These are phyloP conservation scores for Yarrowia yakushimensis DNA, from an alignment of 805 yeast species.

Conservation along the genomic window DNA sequence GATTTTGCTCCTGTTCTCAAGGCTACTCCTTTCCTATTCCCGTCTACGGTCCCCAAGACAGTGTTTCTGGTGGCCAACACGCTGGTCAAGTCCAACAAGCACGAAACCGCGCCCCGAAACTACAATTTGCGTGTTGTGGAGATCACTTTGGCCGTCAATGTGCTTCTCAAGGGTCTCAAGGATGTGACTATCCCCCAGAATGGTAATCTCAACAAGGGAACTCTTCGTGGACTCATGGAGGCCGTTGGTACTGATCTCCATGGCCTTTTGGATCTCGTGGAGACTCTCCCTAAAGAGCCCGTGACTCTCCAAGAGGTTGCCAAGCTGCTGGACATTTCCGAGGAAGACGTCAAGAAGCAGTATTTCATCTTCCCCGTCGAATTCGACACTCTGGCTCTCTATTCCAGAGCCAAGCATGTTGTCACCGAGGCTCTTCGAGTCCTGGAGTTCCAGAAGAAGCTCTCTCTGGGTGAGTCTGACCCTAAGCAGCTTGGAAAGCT, in stretches of 20 bases:
- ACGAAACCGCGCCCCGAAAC: constrained; percentile 65
- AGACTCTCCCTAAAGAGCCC: constrained; percentile 37
- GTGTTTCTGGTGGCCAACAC: constrained; percentile 63
- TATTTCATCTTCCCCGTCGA: constrained; percentile 57
- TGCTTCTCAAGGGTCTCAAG: constrained; percentile 43
- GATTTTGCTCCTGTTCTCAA: constrained; percentile 57
- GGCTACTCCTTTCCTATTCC: constrained; percentile 55
- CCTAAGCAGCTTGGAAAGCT: constrained; percentile 48
- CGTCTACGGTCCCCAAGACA: constrained; percentile 44
- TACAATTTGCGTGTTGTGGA: constrained; percentile 72
- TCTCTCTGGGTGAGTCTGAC: constrained; percentile 37
- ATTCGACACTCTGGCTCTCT: constrained; percentile 52
- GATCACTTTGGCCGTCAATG: constrained; percentile 62
- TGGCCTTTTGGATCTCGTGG: constrained; percentile 42
- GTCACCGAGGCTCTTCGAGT: constrained; percentile 61
- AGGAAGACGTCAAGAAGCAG: constrained; percentile 43
- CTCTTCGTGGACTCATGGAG: constrained; percentile 62
- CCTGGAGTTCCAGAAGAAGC: constrained; percentile 41
- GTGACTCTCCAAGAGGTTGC: constrained; percentile 44
- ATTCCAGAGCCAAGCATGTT: constrained; percentile 60
- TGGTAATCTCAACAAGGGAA: constrained; percentile 55
- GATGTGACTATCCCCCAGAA: constrained; percentile 35
- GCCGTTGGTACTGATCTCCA: constrained; percentile 35
- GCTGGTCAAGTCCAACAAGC: constrained; percentile 59
- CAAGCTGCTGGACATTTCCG: constrained; percentile 42